Base-by-base conservation (phyloP, 306 rosid species). In the Trifolium dubium region DNA sequence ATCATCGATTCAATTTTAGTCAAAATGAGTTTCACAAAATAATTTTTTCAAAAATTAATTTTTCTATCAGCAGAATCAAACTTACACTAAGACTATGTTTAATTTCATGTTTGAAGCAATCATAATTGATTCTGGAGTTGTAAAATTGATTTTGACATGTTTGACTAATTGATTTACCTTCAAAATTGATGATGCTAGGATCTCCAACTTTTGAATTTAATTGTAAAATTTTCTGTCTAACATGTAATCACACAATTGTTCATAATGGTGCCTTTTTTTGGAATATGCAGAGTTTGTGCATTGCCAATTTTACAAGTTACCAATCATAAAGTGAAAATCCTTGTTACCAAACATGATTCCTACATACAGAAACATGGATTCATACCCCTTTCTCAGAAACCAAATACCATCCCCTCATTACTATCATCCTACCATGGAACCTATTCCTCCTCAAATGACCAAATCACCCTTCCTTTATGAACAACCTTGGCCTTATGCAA, bases 331-430 rank as follows among this genome's bases (percentile, higher is more conserved):
- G 41, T 6, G 9, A 37, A 37, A 37, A 4, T 37, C 9, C 2
- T 7, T 7, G 10, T 37, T 49, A 4, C 19, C 17, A 49, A 49
- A 14, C 31, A 89, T 91, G 90, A 77, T 89, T 66, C 96, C 96
- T 37, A 54, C 60, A 23, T 83, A 77, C 71, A 29, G 85, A 56
- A 72, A 43, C 71, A 71, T 79, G 83, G 93, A 90, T 51, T 85
- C 97, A 13, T 68, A 75, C 66, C 90, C 98, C 0, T 77, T 80
- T 71, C 83, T 83, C 5, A 88, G 61, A 40, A 76, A 59, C 76
- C 90, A 76, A 43, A 78, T 64, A 15, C 78, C 86, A 14, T 69
- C 54, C 9, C 35, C 77, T 59, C 80, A 76, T 19, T 77, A 51
- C 56, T 79, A 67, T 53, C 71, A 55, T n/a, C 80, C 85, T 14